A percentile compares a stretch with the other conserved stretches of the same genome.
phyloP scores from a whole-genome alignment of 148 eudicot genomes.

The Talinum fruticosum region DNA sequence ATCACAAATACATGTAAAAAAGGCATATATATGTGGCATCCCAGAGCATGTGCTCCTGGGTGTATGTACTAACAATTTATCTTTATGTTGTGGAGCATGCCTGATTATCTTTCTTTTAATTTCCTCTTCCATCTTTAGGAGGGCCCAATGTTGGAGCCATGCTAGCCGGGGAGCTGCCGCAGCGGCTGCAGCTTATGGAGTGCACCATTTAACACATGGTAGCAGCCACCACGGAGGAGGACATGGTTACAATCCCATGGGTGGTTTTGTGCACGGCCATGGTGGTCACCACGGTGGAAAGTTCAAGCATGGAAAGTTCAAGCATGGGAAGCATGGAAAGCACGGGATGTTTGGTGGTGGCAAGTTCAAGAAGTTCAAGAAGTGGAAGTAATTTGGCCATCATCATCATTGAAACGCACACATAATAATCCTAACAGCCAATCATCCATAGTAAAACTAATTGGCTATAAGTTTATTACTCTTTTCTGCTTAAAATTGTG shows the following conservation, averaged over 20 bases:
- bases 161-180: slow-evolving; percentile 71
- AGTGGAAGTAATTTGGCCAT: slow-evolving; percentile 54
- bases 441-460: background rate
- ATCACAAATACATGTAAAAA: too few species aligned
- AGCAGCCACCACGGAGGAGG: slow-evolving; percentile 30
- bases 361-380: slow-evolving; percentile 57
- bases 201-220: slow-evolving; percentile 33
- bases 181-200: slow-evolving; percentile 61
- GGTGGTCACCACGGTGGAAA: slow-evolving; percentile 37
- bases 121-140: slow-evolving; percentile 12
- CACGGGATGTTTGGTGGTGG: slow-evolving; percentile 39
- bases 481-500: background rate
- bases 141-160: slow-evolving; percentile 33
- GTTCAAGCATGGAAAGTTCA: slow-evolving; percentile 43
- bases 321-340: slow-evolving; percentile 44
- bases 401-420: background rate
- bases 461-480: background rate
- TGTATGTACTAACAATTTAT: too few species aligned
- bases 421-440: slow-evolving; percentile 17
- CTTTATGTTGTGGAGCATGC: background rate
- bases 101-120: background rate
- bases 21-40: too few species aligned
- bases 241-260: slow-evolving; percentile 2
- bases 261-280: slow-evolving; percentile 25
- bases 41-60: background rate